Evolutionary conservation across 192 early-diverging fungal genomes (phyloP), one percentile per base, ranked within the genome.

Genomic region (Backusella westeae): DNA sequence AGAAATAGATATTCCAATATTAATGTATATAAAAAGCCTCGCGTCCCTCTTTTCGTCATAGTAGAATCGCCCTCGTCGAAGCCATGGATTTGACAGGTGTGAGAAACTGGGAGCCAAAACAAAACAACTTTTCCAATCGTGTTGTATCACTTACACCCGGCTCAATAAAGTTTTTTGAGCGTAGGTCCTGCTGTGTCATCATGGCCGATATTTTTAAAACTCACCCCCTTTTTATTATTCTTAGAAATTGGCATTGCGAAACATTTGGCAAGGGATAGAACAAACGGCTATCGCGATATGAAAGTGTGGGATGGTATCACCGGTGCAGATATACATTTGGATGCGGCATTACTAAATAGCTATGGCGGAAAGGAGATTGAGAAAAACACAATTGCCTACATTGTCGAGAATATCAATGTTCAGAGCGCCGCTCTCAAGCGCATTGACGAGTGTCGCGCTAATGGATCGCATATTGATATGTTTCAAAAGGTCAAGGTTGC

Each of bases 401-500:
- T 99, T 85, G 87, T 96, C 21, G 96, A 99, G 80, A 99, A 96
- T 75, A 78, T 90, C 70, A 89, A 93, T 82, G 81, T 98, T 34
- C 94, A 95, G 69, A 77, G 86, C 23, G 94, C 90, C 0, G 77
- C 96, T 8, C 87, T 93, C 15, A 76, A 80, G 39, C 78, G 83
- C n/a, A 66, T 92, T 10, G 41, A 85, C 21, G 67, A 77, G 15
- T 80, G 68, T 10, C 76, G 81, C 34, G 75, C 69, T 5, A 41
- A 71, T 23, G 85, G 86, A 26, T 65, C 81, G 15, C 77, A 82
- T 15, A 72, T 97, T 21, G 85, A 91, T 23, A 79, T 97, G 15
- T 81, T 93, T 76, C 92, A 96, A 74, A 82, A 83, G 44, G 84
- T 89, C 3, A 89, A 88, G 44, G 97, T 97, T 2, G 81, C 85